These are phyloP conservation scores for Sugiyamaella novakii DNA, from an alignment of 1,139 yeast species.

Conservation along the genomic window DNA sequence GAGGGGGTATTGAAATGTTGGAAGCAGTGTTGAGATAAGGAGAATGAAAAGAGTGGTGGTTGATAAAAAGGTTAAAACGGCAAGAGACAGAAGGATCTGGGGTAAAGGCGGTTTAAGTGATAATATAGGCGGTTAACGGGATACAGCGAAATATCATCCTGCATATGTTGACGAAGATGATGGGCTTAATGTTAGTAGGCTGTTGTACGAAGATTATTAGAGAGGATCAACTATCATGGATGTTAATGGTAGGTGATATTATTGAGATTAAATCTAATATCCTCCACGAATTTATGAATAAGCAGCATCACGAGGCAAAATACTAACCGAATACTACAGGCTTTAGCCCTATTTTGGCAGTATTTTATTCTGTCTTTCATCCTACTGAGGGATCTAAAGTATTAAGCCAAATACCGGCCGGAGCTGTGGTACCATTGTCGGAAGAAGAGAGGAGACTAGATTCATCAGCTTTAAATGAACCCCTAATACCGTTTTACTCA, in stretches of 20 bases:
- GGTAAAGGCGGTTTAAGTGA: constrained; percentile 1
- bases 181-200: too few relatives aligned
- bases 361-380: constrained; percentile 89
- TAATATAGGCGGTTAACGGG: not conserved
- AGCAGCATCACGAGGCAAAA: too few relatives aligned
- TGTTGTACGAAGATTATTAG: too few relatives aligned
- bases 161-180: too few relatives aligned
- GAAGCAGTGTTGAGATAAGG: too few relatives aligned
- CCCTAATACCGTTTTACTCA: constrained; percentile 76
- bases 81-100: not conserved
- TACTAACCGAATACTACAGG: too few relatives aligned
- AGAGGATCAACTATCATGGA: too few relatives aligned
- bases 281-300: too few relatives aligned
- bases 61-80: not conserved
- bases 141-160: too few relatives aligned
- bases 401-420: constrained; percentile 87
- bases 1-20: too few relatives aligned
- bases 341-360: constrained; percentile 79
- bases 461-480: constrained; percentile 44
- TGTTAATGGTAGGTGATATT: too few relatives aligned
- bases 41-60: not conserved
- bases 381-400: constrained; percentile 95
- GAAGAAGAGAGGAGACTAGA: constrained; percentile 40
- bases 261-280: too few relatives aligned
- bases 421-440: constrained; percentile 46